Evolutionary conservation across 192 early-diverging fungal species (phyloP).

Genomic region (Thoreauomyces humboldtii): DNA sequence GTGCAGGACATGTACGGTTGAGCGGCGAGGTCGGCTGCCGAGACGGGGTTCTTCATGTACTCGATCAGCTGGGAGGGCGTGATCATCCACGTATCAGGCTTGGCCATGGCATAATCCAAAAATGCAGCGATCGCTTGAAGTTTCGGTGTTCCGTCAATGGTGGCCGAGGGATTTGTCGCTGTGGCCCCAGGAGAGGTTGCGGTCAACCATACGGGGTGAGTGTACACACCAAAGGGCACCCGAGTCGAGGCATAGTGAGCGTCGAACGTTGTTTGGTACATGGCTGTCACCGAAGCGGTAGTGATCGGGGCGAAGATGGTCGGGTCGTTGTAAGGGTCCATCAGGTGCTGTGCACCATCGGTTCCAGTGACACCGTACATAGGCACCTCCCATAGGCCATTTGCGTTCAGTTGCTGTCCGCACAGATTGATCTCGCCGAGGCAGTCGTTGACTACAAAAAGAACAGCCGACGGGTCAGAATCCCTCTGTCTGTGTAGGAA

Average conservation of each 20-base stretch:
- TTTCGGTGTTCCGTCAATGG: constrained; percentile 30
- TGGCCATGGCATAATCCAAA: constrained; percentile 48
- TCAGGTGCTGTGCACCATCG: constrained; percentile 15
- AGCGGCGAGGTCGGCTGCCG: constrained; percentile 55
- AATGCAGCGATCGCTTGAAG: constrained; percentile 42
- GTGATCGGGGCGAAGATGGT: neutral
- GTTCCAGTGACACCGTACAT: constrained; percentile 19
- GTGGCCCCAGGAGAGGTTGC: neutral
- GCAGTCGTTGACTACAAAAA: constrained; percentile 37
- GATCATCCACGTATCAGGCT: constrained; percentile 71
- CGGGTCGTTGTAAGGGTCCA: constrained; percentile 41
- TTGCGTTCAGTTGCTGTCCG: constrained; percentile 16
- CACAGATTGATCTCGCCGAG: constrained; percentile 13
- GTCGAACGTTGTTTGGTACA: constrained; percentile 22
- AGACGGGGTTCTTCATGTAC: constrained; percentile 80
- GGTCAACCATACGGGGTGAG: constrained; percentile 33
- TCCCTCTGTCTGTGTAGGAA: no score
- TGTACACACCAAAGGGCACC: constrained; percentile 39
- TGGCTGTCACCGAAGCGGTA: neutral
- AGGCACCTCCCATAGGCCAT: constrained; percentile 40
- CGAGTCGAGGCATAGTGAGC: constrained; percentile 29
- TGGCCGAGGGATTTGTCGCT: constrained; percentile 9
- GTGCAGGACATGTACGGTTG: constrained; percentile 68
- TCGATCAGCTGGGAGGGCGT: constrained; percentile 65
- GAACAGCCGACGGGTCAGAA: no score